These are phyloP conservation scores for Pythium dissimile DNA, from an alignment of 352 stramenopile genomes.

Conservation along the genomic window DNA sequence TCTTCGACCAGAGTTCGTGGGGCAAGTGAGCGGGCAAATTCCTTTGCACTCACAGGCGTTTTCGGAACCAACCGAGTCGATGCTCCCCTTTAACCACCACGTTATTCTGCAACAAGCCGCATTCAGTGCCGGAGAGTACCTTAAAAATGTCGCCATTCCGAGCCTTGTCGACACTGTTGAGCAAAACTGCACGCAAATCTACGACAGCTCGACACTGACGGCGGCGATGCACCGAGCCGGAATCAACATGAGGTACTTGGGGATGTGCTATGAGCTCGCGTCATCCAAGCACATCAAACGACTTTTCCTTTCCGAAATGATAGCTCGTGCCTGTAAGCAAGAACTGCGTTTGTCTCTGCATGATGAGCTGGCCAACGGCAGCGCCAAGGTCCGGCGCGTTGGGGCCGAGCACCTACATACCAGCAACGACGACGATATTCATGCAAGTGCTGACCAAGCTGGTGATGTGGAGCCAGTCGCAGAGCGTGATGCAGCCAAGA, in stretches of 20 bases:
- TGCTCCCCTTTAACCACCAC: conserved; percentile 15
- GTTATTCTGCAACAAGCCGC: conserved; percentile 28
- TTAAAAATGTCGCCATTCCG: conserved; percentile 39
- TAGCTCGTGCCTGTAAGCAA: conserved; percentile 56
- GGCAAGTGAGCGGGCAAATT: conserved; percentile 29
- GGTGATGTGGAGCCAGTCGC: neutral
- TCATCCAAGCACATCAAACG: conserved; percentile 40
- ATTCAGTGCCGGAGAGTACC: conserved; percentile 33
- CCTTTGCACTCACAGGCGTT: conserved; percentile 25
- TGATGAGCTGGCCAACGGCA: too few relatives aligned
- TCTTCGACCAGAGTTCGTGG: conserved; percentile 56
- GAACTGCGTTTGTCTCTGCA: conserved; percentile 35
- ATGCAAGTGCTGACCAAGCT: neutral
- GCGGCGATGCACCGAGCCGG: conserved; percentile 41
- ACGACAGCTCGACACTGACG: conserved; percentile 43
- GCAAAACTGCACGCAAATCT: conserved; percentile 19
- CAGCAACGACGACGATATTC: too few relatives aligned
- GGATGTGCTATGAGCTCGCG: conserved; percentile 47
- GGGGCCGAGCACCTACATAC: too few relatives aligned
- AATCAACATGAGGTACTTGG: conserved; percentile 58
- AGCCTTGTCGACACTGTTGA: conserved; percentile 47
- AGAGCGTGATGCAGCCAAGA: neutral
- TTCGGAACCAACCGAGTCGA: neutral
- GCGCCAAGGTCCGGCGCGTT: too few relatives aligned
- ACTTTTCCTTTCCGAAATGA: conserved; percentile 51